Evolutionary conservation across 2,329 filamentous ascomycete species (phyloP).

Genomic region (Penicillium italicum): DNA sequence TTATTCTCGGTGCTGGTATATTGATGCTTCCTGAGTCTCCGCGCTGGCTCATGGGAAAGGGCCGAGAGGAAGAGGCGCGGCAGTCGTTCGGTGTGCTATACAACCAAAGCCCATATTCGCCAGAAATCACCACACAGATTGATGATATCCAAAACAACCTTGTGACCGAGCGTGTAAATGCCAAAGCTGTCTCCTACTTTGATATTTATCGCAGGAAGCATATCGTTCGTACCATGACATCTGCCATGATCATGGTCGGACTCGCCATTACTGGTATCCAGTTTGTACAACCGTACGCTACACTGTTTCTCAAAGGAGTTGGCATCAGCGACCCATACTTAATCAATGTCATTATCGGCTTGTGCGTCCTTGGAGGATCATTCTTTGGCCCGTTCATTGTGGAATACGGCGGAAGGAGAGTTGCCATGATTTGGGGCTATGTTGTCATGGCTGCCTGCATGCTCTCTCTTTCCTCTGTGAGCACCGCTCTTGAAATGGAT

Average conservation of each 20-base stretch:
- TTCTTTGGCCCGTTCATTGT: constrained; percentile 14
- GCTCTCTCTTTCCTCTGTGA: constrained; percentile 21
- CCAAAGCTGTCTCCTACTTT: constrained; percentile 15
- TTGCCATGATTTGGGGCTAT: constrained; percentile 20
- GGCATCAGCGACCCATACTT: constrained; percentile 21
- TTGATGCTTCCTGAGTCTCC: constrained; percentile 29
- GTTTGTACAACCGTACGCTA: constrained; percentile 14
- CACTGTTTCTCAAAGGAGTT: constrained; percentile 16
- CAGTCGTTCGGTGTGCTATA: constrained; percentile 22
- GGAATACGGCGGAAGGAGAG: constrained; percentile 22
- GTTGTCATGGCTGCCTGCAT: constrained; percentile 20
- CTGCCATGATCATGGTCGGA: constrained; percentile 26
- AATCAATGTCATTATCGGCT: constrained; percentile 17
- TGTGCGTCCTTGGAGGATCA: constrained; percentile 16
- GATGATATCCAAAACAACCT: constrained; percentile 25
- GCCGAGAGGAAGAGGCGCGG: constrained; percentile 22
- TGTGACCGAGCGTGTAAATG: constrained; percentile 17
- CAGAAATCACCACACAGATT: constrained; percentile 23
- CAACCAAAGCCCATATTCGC: constrained; percentile 18
- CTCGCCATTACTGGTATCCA: constrained; percentile 25
- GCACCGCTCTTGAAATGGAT: constrained; percentile 12
- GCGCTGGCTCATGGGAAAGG: constrained; percentile 24
- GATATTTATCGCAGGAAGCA: constrained; percentile 25
- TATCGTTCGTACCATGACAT: constrained; percentile 22
- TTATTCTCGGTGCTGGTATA: constrained; percentile 25